Evolutionary conservation across 495 filamentous ascomycete genomes (phyloP).

Genomic region (Patellaria atrata): DNA sequence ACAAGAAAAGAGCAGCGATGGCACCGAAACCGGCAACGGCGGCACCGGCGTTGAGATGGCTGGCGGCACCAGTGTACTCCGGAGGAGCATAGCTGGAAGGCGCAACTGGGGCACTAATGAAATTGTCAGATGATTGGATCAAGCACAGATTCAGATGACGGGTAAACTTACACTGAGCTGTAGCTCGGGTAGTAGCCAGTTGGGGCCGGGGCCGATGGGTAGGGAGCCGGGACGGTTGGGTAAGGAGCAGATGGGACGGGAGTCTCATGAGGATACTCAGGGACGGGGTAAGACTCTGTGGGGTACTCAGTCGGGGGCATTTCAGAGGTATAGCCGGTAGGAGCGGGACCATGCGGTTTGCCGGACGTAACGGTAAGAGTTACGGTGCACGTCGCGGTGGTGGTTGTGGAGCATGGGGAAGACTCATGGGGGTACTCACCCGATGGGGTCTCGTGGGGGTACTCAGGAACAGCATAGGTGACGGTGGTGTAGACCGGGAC

Average conservation of each 20-base stretch:
- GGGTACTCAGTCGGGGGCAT: not conserved
- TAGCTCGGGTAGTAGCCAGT: slow-evolving; percentile 1
- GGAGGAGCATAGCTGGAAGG: slow-evolving; percentile 11
- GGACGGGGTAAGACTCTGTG: slow-evolving; percentile 1
- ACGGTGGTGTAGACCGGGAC: slow-evolving; percentile 3
- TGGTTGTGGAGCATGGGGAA: too few species aligned
- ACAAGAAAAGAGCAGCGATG: slow-evolving; percentile 19
- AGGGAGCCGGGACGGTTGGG: slow-evolving; percentile 3
- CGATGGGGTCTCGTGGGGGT: slow-evolving; percentile 1
- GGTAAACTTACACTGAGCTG: not conserved
- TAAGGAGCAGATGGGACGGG: slow-evolving; percentile 3
- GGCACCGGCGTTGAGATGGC: slow-evolving; percentile 8
- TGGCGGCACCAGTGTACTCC: slow-evolving; percentile 17
- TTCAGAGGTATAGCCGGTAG: not conserved
- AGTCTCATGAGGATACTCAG: slow-evolving; percentile 9
- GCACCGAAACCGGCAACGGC: slow-evolving; percentile 19
- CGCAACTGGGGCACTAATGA: slow-evolving; percentile 6
- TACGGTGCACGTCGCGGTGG: too few species aligned
- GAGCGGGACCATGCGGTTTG: not conserved
- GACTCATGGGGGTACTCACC: slow-evolving; percentile 3
- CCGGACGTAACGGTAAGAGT: not conserved
- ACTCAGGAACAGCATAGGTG: slow-evolving; percentile 1
- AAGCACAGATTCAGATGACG: not conserved
- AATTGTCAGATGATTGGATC: not conserved
- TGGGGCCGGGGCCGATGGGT: slow-evolving; percentile 7